Base-by-base conservation (phyloP, 345 rosid species). In the Ceriops zippeliana region DNA sequence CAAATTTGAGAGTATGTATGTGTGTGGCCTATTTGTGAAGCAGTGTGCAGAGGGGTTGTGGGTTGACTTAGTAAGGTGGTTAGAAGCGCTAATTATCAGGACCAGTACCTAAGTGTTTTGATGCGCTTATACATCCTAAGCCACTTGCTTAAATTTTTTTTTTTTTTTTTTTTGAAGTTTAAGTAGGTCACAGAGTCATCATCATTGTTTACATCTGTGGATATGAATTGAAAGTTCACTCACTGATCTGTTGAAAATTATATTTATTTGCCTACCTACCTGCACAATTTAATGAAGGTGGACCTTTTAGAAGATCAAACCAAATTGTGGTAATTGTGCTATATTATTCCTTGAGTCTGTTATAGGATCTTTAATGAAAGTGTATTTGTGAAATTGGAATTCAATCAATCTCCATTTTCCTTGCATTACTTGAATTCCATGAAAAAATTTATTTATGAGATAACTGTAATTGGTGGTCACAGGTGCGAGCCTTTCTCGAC, bases 401-500 rank as follows among this genome's bases (percentile, higher is more conserved):
- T 42, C 17, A 13, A 13, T 42, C 49, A 42, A 42, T 3, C 1
- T 2, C 49, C 17, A 42, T 42, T 42, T 57, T 67, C 51, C n/a
- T 60, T 32, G 26, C 20, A 6, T 31, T 52, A 8, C 38, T 26
- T 7, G 32, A 26, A 34, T 62, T 72, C 37, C 28, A n/a, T 7
- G n/a, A 64, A 20, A 27, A 61, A 32, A 20, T 16, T 34, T 42
- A 20, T 28, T 65, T 53, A 79, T 71, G 34, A 38, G 42, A 20
- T 46, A 27, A 52, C 51, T 46, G 70, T 70, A 15, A 69, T 70
- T 83, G 38, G 28, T 80, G 78, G 46, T 68, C 64, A 74, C 71
- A 95, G 99, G 99, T 95, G 99, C 75, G 99, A 95, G 63, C 96
- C 99, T 19, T 95, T 91, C 85, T 95, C 99, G 72, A 95, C 96